Evolutionary conservation across 345 rosid genomes (phyloP).

Genomic region (Chamaenerion angustifolium): DNA sequence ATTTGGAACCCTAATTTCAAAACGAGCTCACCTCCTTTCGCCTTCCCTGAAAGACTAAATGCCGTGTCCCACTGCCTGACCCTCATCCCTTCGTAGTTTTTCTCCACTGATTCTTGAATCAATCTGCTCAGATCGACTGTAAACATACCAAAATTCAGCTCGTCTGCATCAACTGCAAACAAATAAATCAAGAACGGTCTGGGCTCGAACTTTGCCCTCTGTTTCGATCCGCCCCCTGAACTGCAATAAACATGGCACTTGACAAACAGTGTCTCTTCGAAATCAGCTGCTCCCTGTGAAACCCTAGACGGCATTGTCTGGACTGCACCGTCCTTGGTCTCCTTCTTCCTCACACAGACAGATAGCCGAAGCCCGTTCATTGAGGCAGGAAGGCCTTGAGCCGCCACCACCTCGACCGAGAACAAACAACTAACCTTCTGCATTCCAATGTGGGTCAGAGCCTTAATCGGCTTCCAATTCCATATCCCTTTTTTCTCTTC

Average conservation of each 20-base stretch:
- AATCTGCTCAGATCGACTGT: constrained; percentile 53
- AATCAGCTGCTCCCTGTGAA: constrained; percentile 78
- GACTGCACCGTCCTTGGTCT: constrained; percentile 69
- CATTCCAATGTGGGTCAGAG: constrained; percentile 66
- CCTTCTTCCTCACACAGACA: constrained; percentile 75
- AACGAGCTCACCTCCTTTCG: constrained; percentile 78
- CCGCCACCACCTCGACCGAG: constrained; percentile 74
- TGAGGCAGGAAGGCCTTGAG: constrained; percentile 72
- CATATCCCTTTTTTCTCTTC: constrained; percentile 64
- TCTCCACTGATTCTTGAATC: constrained; percentile 70
- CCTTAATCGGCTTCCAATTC: constrained; percentile 93
- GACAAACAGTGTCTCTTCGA: constrained; percentile 75
- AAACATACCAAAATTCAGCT: constrained; percentile 67
- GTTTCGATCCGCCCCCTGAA: no score
- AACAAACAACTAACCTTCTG: constrained; percentile 77
- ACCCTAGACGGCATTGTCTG: constrained; percentile 90
- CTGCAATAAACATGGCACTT: constrained; percentile 70
- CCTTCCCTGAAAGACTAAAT: constrained; percentile 68
- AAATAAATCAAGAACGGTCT: constrained; percentile 62
- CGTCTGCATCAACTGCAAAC: constrained; percentile 68
- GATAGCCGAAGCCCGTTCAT: constrained; percentile 93
- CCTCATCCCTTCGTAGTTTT: constrained; percentile 56
- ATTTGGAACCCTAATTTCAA: constrained; percentile 79
- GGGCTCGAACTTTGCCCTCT: constrained; percentile 55
- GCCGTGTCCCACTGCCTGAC: constrained; percentile 83